Evolutionary conservation across 1,284 basidiomycete species (phyloP).

Genomic region (Trichosporon sp.): DNA sequence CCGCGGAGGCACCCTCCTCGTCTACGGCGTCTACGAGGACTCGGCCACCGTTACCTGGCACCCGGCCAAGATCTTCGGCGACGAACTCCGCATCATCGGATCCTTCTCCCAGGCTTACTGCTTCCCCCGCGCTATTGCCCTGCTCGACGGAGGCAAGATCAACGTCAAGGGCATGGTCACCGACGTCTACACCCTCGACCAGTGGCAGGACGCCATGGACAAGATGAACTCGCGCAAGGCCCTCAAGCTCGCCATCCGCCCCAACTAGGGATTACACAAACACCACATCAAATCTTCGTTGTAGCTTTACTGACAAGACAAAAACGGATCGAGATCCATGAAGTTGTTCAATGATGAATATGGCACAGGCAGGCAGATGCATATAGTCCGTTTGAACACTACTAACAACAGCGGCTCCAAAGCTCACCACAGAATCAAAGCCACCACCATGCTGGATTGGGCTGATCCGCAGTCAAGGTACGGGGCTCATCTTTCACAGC

Average conservation of each 20-base stretch:
- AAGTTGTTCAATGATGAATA: too few species aligned
- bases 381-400: background rate
- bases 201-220: conserved; percentile 74
- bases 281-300: background rate
- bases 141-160: conserved; percentile 76
- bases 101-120: conserved; percentile 79
- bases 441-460: too few species aligned
- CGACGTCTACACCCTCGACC: conserved; percentile 65
- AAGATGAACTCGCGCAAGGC: conserved; percentile 61
- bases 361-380: background rate
- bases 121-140: conserved; percentile 81
- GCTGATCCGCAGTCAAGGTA: too few species aligned
- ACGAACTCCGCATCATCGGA: conserved; percentile 79
- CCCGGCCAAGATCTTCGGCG: conserved; percentile 74
- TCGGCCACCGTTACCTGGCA: conserved; percentile 73
- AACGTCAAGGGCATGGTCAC: conserved; percentile 77
- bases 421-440: too few species aligned
- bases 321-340: too few species aligned
- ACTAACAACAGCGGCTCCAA: background rate
- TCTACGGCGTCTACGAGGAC: conserved; percentile 62
- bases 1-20: conserved; percentile 50
- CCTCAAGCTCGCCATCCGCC: conserved; percentile 48
- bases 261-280: conserved; percentile 20
- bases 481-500: too few species aligned
- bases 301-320: background rate